Percentiles rank a stretch among this genome's conserved stretches.
These are phyloP conservation scores for Rhexocercosporidium sp. DNA, from an alignment of 2,329 filamentous ascomycete genomes.

Conservation along the genomic window DNA sequence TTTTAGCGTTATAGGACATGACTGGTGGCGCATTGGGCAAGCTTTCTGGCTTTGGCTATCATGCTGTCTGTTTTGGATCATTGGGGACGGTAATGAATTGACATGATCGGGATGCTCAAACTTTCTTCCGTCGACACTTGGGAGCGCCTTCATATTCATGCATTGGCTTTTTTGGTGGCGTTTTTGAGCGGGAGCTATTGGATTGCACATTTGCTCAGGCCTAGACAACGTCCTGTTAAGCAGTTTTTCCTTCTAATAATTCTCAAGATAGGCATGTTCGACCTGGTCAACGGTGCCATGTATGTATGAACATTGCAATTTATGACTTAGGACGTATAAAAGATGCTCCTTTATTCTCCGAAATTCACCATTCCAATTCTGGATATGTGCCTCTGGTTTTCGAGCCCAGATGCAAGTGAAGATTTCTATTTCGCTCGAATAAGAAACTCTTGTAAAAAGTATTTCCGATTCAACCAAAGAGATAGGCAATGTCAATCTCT, in stretches of 20 bases:
- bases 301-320: background rate
- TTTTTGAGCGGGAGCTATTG: too few relatives aligned
- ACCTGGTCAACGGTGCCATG: background rate
- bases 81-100: too few relatives aligned
- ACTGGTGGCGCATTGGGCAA: too few relatives aligned
- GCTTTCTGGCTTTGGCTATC: background rate
- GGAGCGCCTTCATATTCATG: background rate
- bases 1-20: too few relatives aligned
- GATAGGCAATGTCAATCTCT: too few relatives aligned
- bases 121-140: background rate
- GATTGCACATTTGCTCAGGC: too few relatives aligned
- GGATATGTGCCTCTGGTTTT: background rate
- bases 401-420: background rate
- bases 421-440: background rate
- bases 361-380: background rate
- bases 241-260: background rate
- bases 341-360: background rate
- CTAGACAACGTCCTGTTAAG: too few relatives aligned
- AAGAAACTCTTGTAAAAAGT: background rate
- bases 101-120: background rate
- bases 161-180: too few relatives aligned
- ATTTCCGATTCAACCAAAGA: too few relatives aligned
- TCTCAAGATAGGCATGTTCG: background rate
- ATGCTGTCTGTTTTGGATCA: background rate
- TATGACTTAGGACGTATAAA: background rate